A percentile compares a stretch with the other conserved stretches of the same genome.
These are phyloP conservation scores for Plasmodium chabaudi DNA, from an alignment of 169 alveolate genomes.

Conservation along the genomic window DNA sequence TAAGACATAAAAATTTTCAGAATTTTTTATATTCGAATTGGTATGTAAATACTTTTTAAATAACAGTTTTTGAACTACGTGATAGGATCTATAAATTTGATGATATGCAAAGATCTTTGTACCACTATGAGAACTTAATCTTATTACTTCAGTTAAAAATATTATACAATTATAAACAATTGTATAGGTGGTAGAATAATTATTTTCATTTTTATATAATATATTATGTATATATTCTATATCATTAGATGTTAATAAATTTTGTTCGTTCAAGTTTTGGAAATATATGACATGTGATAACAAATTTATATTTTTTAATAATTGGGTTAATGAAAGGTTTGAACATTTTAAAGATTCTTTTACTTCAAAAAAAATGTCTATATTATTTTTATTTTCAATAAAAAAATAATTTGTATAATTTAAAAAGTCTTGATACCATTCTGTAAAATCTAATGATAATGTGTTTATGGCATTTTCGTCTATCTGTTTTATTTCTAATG, in stretches of 20 bases:
- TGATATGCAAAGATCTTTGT: conserved; percentile 31
- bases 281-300: conserved; percentile 50
- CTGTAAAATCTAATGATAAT: neutral
- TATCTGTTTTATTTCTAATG: no score
- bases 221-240: conserved; percentile 9
- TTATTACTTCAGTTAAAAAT: conserved; percentile 32
- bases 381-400: conserved; percentile 13
- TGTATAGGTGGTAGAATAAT: neutral
- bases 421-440: neutral
- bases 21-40: conserved; percentile 15
- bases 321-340: conserved; percentile 18
- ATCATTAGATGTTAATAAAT: conserved; percentile 30
- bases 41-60: conserved; percentile 1
- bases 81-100: conserved; percentile 16
- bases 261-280: conserved; percentile 9
- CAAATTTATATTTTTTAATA: conserved; percentile 33
- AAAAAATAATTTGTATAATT: conserved; percentile 36
- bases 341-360: conserved; percentile 23
- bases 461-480: no score
- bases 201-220: conserved; percentile 44
- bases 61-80: neutral
- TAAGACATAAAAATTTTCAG: conserved; percentile 35
- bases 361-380: conserved; percentile 23
- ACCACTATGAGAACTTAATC: conserved; percentile 43
- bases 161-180: conserved; percentile 34